These are phyloP conservation scores for Saccharomyces jurei DNA, from an alignment of 805 yeast genomes.

Conservation along the genomic window DNA sequence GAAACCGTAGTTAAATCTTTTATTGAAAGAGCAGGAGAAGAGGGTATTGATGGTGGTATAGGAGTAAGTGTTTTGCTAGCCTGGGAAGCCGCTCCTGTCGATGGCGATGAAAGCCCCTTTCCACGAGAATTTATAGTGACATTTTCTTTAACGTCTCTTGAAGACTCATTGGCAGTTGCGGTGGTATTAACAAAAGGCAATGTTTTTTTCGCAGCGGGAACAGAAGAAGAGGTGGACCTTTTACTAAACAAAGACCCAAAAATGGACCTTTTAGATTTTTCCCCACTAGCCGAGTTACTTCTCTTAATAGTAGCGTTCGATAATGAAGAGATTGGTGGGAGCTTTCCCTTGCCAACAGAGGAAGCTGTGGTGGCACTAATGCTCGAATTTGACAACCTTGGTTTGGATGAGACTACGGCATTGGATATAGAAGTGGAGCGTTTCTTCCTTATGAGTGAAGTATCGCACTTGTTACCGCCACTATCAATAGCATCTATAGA, in stretches of 20 bases:
- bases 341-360: neutral
- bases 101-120: neutral
- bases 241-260: slow-evolving; percentile 25
- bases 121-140: neutral
- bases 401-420: neutral
- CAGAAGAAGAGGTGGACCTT: slow-evolving; percentile 6
- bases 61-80: neutral
- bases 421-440: slow-evolving; percentile 3
- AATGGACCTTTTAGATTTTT: slow-evolving; percentile 19
- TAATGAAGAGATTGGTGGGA: slow-evolving; percentile 5
- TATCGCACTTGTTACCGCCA: neutral
- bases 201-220: neutral
- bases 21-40: slow-evolving; percentile 22
- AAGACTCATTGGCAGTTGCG: neutral
- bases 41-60: neutral
- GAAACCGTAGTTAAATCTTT: slow-evolving; percentile 22
- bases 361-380: neutral
- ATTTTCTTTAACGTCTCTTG: neutral
- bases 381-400: neutral
- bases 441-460: neutral
- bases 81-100: neutral
- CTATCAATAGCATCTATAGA: neutral
- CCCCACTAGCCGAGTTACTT: slow-evolving; percentile 14
- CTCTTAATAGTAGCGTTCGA: slow-evolving; percentile 7
- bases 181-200: neutral